A percentile compares a stretch with the other conserved stretches of the same genome.
These are phyloP conservation scores for Hanseniaspora vineae DNA, from an alignment of 805 yeast species.

Conservation along the genomic window DNA sequence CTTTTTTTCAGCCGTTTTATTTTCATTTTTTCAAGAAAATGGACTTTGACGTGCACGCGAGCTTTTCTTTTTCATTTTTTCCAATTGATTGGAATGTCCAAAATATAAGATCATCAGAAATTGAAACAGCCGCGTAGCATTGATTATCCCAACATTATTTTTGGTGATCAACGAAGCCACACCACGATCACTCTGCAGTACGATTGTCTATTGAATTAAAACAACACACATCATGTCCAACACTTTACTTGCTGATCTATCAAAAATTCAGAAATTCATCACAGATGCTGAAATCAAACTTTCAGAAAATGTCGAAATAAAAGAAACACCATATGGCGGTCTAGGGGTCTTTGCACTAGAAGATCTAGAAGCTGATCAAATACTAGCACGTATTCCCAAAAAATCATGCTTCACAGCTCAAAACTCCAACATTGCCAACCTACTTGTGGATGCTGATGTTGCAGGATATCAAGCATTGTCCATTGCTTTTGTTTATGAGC, in stretches of 20 bases:
- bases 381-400: conserved; percentile 51
- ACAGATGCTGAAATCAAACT: conserved; percentile 38
- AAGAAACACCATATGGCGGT: conserved; percentile 45
- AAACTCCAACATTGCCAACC: conserved; percentile 50
- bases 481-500: conserved; percentile 61
- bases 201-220: no score
- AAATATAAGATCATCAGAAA: no score
- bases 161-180: no score
- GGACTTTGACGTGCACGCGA: no score
- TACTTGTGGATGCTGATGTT: conserved; percentile 45
- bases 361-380: conserved; percentile 26
- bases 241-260: conserved; percentile 15
- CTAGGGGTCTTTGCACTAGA: conserved; percentile 55
- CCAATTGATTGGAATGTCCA: no score
- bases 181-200: no score
- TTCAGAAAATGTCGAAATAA: conserved; percentile 33
- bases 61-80: no score
- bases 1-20: no score
- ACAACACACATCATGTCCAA: conserved; percentile 25
- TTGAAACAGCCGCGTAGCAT: no score
- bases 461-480: conserved; percentile 58
- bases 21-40: no score
- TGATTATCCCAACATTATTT: no score
- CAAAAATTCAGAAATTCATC: conserved; percentile 40
- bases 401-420: conserved; percentile 41